Conservation (phyloP, 2,329 filamentous ascomycete genomes). For the Alternaria infectoria region DNA sequence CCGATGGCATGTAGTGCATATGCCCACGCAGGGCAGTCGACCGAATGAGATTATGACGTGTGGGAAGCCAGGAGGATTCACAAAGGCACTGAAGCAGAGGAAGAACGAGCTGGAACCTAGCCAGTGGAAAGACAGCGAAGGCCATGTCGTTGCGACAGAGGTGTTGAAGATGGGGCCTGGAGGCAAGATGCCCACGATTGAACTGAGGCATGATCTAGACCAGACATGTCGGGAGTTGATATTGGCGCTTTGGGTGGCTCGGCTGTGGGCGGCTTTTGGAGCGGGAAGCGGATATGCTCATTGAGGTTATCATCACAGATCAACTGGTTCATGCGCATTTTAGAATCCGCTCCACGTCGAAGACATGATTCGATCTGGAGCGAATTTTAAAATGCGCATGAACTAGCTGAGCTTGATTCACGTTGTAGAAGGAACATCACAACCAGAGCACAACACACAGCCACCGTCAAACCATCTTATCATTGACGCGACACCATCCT, state of each 20-base stretch:
- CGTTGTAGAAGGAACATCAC: background rate
- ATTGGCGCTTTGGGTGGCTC: conserved; percentile 29
- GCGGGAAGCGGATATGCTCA: conserved; percentile 10
- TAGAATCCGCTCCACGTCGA: background rate
- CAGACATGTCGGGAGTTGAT: conserved; percentile 33
- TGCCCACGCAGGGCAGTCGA: conserved; percentile 16
- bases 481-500: background rate
- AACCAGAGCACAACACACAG: background rate
- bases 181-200: conserved; percentile 30
- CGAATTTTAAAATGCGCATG: background rate
- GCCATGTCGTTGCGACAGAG: conserved; percentile 29
- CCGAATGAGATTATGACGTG: conserved; percentile 26
- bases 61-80: conserved; percentile 25
- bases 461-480: background rate
- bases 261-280: conserved; percentile 34
- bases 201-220: conserved; percentile 26
- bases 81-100: conserved; percentile 14
- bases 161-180: conserved; percentile 17
- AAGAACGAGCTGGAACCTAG: conserved; percentile 23
- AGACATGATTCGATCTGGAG: background rate
- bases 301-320: background rate
- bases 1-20: conserved; percentile 28
- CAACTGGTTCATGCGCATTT: background rate
- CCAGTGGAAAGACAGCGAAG: conserved; percentile 31
- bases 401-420: background rate